Evolutionary conservation across 1,139 yeast genomes (phyloP).

Genomic region (Blastobotrys indianensis): DNA sequence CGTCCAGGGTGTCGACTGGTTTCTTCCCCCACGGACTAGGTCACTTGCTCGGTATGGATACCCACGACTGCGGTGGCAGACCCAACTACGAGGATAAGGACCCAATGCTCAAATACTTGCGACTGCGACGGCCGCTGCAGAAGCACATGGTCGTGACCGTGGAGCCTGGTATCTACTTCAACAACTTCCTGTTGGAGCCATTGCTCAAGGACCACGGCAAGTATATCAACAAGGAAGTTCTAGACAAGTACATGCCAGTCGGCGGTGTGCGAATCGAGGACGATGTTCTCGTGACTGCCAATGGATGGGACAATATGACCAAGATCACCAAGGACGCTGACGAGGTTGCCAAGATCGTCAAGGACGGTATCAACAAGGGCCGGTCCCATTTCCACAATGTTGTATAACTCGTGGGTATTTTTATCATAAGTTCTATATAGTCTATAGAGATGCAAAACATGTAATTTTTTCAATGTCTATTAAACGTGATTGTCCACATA

Average conservation of each 20-base stretch:
- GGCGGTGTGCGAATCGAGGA: conserved; percentile 98
- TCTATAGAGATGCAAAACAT: too few species aligned
- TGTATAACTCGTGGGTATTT: too few species aligned
- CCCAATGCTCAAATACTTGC: conserved; percentile 65
- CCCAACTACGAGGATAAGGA: conserved; percentile 82
- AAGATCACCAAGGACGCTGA: conserved; percentile 77
- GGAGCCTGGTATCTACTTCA: conserved; percentile 93
- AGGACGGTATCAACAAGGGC: conserved; percentile 61
- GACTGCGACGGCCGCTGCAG: conserved; percentile 69
- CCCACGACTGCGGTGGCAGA: conserved; percentile 90
- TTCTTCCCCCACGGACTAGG: conserved; percentile 97
- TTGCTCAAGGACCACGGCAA: conserved; percentile 53
- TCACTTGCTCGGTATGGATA: conserved; percentile 88
- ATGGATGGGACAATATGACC: conserved; percentile 78
- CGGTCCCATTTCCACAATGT: conserved; percentile 59
- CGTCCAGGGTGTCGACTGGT: conserved; percentile 63
- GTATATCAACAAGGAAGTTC: conserved; percentile 57
- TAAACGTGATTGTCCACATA: conserved; percentile 22
- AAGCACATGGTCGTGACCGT: conserved; percentile 85
- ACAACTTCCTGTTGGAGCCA: conserved; percentile 69
- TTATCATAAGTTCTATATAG: too few species aligned
- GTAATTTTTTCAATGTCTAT: too few species aligned
- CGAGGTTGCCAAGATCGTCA: conserved; percentile 72
- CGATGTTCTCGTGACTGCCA: conserved; percentile 70
- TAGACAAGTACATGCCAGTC: conserved; percentile 74